Evolutionary conservation across 805 yeast species (phyloP).

Genomic region (Cyberlindnera mississippiensis): DNA sequence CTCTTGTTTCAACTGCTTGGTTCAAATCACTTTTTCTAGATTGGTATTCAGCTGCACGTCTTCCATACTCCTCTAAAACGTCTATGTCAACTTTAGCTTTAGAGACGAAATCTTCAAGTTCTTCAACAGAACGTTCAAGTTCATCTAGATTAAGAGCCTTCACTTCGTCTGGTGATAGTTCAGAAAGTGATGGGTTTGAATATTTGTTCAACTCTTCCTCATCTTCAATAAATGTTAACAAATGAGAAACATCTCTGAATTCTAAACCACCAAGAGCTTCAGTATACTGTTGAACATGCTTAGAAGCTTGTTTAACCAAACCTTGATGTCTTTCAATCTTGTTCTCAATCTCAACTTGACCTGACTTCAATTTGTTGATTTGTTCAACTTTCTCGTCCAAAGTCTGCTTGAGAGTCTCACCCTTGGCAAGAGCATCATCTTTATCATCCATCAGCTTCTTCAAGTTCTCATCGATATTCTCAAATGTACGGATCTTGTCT

Average conservation of each 20-base stretch:
- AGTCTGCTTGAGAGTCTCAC: slow-evolving; percentile 40
- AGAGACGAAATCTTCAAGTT: slow-evolving; percentile 51
- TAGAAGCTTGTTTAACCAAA: slow-evolving; percentile 37
- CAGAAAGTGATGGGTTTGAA: slow-evolving; percentile 32
- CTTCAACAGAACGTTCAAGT: slow-evolving; percentile 48
- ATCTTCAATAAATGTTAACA: slow-evolving; percentile 24
- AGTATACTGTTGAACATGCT: slow-evolving; percentile 29
- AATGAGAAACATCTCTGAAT: slow-evolving; percentile 46
- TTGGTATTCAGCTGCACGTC: slow-evolving; percentile 59
- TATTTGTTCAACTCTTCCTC: slow-evolving; percentile 30
- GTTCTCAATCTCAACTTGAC: slow-evolving; percentile 63
- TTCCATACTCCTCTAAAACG: slow-evolving; percentile 70
- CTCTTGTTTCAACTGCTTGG: slow-evolving; percentile 62
- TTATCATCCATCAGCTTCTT: slow-evolving; percentile 27
- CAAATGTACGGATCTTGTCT: slow-evolving; percentile 25
- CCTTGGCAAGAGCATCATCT: slow-evolving; percentile 37
- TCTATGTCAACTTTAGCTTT: slow-evolving; percentile 65
- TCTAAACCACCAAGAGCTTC: slow-evolving; percentile 41
- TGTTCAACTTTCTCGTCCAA: slow-evolving; percentile 37
- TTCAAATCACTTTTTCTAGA: slow-evolving; percentile 64
- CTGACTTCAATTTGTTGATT: slow-evolving; percentile 55
- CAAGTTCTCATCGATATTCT: slow-evolving; percentile 33
- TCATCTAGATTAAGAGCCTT: slow-evolving; percentile 41
- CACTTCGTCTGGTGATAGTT: slow-evolving; percentile 49
- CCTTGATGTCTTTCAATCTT: slow-evolving; percentile 54